A percentile compares a stretch with the other conserved stretches of the same genome.
These are phyloP conservation scores for Stagonosporopsis cucurbitacearum DNA, from an alignment of 2,329 filamentous ascomycete genomes.

Conservation along the genomic window DNA sequence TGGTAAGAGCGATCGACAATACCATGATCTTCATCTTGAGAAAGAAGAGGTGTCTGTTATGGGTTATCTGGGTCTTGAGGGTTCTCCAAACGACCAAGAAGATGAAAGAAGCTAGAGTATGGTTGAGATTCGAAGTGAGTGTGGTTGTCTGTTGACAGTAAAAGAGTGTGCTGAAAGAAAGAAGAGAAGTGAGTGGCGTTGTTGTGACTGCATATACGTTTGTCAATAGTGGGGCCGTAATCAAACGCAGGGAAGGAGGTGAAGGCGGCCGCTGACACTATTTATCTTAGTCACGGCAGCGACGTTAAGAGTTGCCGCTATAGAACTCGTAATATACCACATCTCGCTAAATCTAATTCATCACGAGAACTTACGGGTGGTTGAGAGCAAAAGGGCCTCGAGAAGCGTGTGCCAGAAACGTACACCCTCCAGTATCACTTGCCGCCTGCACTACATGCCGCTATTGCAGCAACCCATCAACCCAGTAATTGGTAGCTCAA, in stretches of 20 bases:
- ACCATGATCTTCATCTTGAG: constrained; percentile 1
- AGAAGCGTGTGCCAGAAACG: neutral
- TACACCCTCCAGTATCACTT: neutral
- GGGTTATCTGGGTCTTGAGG: neutral
- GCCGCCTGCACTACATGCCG: neutral
- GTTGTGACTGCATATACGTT: neutral
- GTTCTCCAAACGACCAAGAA: neutral
- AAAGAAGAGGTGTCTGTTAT: neutral
- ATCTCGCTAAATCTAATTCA: too few species aligned
- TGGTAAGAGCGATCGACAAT: neutral
- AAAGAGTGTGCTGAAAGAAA: neutral
- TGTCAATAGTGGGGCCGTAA: neutral
- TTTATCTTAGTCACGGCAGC: neutral
- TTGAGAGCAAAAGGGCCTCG: neutral
- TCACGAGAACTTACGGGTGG: too few species aligned
- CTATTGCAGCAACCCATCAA: too few species aligned
- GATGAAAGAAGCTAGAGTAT: neutral
- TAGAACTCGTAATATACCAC: too few species aligned
- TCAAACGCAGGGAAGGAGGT: constrained; percentile 6
- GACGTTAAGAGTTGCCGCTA: neutral
- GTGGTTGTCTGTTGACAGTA: neutral
- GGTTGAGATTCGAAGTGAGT: neutral
- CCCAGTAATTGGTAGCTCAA: neutral
- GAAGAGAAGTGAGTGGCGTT: neutral
- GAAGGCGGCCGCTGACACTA: constrained; percentile 1